Conservation (phyloP, 2,329 filamentous ascomycete genomes). For the Botrytis byssoidea region DNA sequence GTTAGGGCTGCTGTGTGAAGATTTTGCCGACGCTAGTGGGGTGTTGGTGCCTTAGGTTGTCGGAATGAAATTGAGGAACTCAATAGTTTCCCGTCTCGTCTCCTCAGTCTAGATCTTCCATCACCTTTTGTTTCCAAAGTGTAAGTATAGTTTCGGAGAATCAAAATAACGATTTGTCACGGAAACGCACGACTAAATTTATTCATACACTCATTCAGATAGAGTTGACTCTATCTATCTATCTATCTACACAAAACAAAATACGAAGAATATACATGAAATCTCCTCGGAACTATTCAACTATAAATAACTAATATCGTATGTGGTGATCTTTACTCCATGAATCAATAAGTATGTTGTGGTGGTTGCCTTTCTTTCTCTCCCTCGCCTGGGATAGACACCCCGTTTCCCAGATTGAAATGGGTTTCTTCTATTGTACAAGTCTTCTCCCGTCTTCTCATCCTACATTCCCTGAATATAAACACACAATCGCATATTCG, state of each 20-base stretch:
- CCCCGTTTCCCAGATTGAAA: not conserved
- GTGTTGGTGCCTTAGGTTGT: not conserved
- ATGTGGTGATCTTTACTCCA: not conserved
- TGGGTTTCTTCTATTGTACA: slow-evolving; percentile 3
- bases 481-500: not conserved
- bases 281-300: slow-evolving; percentile 3
- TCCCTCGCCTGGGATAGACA: not conserved
- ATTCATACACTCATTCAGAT: not conserved
- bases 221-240: not conserved
- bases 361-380: not conserved
- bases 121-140: not conserved
- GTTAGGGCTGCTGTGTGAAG: slow-evolving; percentile 21
- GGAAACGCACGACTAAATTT: no score
- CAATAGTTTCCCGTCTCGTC: not conserved
- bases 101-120: not conserved
- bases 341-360: not conserved
- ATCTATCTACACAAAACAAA: not conserved
- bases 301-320: slow-evolving; percentile 12
- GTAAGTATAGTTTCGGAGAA: not conserved
- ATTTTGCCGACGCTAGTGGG: slow-evolving; percentile 22
- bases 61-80: not conserved
- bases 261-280: slow-evolving; percentile 8
- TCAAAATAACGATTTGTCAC: not conserved
- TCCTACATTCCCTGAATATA: not conserved
- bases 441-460: not conserved